Evolutionary conservation across 495 filamentous ascomycete genomes (phyloP).

Genomic region (Hypoxylon trugodes): DNA sequence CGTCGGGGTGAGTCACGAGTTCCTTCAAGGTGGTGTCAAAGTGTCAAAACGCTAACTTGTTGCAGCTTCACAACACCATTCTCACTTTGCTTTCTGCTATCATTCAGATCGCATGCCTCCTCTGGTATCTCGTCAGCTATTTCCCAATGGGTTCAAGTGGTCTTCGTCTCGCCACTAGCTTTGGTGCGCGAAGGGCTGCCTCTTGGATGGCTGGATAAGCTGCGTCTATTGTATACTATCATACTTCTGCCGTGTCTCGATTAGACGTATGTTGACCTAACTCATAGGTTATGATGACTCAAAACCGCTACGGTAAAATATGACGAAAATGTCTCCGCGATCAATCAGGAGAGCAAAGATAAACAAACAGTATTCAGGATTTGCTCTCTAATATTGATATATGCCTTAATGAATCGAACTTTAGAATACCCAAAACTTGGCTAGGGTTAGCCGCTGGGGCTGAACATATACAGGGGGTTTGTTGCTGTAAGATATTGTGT

Average conservation of each 20-base stretch:
- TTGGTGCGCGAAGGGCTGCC: conserved; percentile 82
- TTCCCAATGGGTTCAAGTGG: conserved; percentile 96
- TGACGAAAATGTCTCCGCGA: neutral
- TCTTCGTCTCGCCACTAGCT: conserved; percentile 82
- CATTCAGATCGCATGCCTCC: conserved; percentile 78
- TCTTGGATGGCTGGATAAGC: conserved; percentile 85
- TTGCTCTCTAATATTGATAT: neutral
- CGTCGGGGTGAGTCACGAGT: conserved; percentile 75
- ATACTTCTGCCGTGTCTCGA: neutral
- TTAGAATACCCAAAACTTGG: neutral
- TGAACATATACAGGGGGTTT: no score
- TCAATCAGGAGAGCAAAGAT: neutral
- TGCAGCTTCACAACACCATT: conserved; percentile 77
- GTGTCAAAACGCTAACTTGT: conserved; percentile 34
- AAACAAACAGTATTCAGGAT: neutral
- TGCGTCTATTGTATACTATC: conserved; percentile 20
- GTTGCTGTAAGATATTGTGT: no score
- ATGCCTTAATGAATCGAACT: neutral
- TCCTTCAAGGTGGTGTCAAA: neutral
- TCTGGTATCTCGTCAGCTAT: conserved; percentile 97
- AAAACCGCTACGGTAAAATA: conserved; percentile 1
- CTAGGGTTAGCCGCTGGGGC: no score
- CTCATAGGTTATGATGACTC: neutral
- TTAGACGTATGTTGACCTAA: neutral
- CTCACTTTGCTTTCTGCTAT: conserved; percentile 86